Evolutionary conservation across 2,329 filamentous ascomycete genomes (phyloP).

Genomic region (Elsinoe australis): DNA sequence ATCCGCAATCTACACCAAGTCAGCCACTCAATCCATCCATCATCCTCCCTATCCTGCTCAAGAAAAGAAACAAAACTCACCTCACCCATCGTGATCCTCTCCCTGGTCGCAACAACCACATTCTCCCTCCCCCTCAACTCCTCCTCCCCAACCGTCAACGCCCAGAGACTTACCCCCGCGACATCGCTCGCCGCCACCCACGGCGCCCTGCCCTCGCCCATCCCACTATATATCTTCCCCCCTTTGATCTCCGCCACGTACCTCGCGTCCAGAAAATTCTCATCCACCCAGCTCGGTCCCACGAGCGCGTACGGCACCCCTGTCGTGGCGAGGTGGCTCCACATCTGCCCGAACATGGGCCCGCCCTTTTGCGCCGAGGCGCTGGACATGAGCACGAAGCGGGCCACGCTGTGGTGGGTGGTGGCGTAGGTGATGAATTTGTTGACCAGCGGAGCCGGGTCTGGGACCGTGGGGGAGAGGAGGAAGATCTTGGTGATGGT

Average conservation of each 20-base stretch:
- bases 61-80: background rate
- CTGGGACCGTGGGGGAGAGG: conserved; percentile 32
- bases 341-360: conserved; percentile 32
- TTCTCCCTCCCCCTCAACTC: background rate
- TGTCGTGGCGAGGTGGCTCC: conserved; percentile 33
- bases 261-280: conserved; percentile 3
- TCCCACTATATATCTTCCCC: background rate
- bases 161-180: background rate
- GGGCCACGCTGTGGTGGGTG: conserved; percentile 29
- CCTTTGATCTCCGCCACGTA: conserved; percentile 1
- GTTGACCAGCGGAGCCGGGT: conserved; percentile 31
- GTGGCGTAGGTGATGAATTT: conserved; percentile 38
- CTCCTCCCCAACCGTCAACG: background rate
- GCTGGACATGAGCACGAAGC: conserved; percentile 40
- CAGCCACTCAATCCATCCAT: background rate
- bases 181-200: background rate
- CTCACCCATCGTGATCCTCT: background rate
- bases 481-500: conserved; percentile 36
- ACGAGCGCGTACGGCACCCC: background rate
- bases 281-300: conserved; percentile 1
- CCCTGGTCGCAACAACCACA: background rate
- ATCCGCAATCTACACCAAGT: background rate
- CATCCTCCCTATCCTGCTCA: too few relatives aligned
- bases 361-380: conserved; percentile 34
- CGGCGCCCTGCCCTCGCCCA: background rate